Base-by-base conservation (phyloP, 2,329 filamentous ascomycete genomes). In the Scolecobasidium constrictum region DNA sequence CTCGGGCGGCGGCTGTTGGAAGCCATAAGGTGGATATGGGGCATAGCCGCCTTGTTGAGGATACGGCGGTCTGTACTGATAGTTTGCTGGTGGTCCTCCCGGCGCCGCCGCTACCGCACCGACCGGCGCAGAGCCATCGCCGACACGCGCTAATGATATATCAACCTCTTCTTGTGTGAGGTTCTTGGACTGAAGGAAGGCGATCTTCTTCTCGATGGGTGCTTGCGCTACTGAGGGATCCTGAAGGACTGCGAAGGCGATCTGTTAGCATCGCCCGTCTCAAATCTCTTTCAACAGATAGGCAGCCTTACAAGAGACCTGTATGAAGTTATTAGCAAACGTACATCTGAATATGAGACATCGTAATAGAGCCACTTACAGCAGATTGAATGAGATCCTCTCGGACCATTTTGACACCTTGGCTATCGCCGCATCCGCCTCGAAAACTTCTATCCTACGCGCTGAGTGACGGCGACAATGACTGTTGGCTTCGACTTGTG, bases 81-180 rank as follows among this genome's bases (percentile, higher is more conserved):
- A 62, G 49, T 44, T 56, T 33, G 37, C 55, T 52, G 65, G 69
- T 50, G 63, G 71, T 57, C 55, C 58, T 9, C 9, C 60, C 45
- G 68, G 59, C 31, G 74, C 64, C 35, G 67, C 65, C n/a, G n/a
- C n/a, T n/a, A n/a, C n/a, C 56, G 60, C 64, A 51, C 53, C 65
- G 56, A 65, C 58, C 48, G 50, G 52, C 41, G 56, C 58, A 39
- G 52, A 39, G 51, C 73, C 75, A 53, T 78, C 78, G 49, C 81
- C 79, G 37, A 78, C 78, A 55, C 90, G 79, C 34, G 84, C 74
- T 51, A 98, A 73, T 13, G 93, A 84, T 28, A 77, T 71, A 57
- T 92, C 85, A 55, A 98, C 83, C 65, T 98, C 93, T 64, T 96
- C 90, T 61, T 92, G 84, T 1, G 90, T 96, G 43, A 98, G 74